These are phyloP conservation scores for Chamaecyparis obtusa DNA, from an alignment of 75 land plant species.

Conservation along the genomic window DNA sequence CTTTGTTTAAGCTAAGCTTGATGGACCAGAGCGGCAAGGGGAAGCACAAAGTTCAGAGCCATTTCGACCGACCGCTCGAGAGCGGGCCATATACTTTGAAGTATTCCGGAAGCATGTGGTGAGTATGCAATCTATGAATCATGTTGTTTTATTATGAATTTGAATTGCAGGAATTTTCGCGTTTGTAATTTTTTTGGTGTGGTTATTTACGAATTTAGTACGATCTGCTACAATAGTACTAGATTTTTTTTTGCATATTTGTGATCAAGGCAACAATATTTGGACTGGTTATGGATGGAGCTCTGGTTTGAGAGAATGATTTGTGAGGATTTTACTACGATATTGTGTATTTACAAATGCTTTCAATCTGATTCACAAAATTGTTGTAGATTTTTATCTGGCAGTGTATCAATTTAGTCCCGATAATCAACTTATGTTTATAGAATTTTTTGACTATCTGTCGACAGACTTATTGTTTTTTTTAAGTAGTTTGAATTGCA, in stretches of 20 bases:
- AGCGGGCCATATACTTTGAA: conserved; percentile 62
- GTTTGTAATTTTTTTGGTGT: background rate
- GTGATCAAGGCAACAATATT: too few relatives aligned
- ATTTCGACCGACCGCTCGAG: conserved; percentile 54
- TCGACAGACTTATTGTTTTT: too few relatives aligned
- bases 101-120: conserved; percentile 74
- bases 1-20: conserved; percentile 51
- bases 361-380: too few relatives aligned
- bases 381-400: too few relatives aligned
- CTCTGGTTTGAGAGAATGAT: too few relatives aligned
- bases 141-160: background rate
- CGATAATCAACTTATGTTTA: background rate
- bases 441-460: background rate
- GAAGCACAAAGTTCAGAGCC: conserved; percentile 59
- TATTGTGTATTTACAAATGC: too few relatives aligned
- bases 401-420: background rate
- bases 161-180: background rate
- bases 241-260: background rate
- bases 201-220: background rate
- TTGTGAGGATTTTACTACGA: too few relatives aligned
- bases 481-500: too few relatives aligned
- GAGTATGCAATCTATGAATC: conserved; percentile 1
- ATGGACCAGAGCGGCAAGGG: conserved; percentile 59
- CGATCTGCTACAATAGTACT: background rate
- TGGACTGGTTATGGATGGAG: too few relatives aligned